Evolutionary conservation across 2,329 filamentous ascomycete genomes (phyloP), one percentile per base, ranked within the genome.

Genomic region (Xylariales sp.): DNA sequence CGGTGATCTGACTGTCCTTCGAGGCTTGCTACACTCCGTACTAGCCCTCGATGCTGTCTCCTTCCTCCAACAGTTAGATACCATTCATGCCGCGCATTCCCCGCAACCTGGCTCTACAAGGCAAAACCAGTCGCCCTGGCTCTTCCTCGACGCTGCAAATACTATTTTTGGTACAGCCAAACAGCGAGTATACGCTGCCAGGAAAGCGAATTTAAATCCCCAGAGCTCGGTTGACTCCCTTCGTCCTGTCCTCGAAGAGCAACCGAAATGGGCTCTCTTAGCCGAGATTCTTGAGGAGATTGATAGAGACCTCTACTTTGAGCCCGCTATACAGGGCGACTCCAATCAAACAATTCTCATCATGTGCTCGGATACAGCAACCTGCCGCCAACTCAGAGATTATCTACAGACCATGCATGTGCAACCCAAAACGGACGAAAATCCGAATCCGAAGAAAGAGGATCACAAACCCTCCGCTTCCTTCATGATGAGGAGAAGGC

Each of bases 201-300:
- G 93, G 50, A 89, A 83, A 62, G 86, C 89, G 36, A 88, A 86
- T 56, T 81, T 85, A 4, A 82, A 82, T 18, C 82, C 79, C 52
- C 79, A 84, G 48, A 81, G 81, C 16, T 76, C 83, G 76, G 75
- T 88, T 72, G 79, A 93, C 72, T 87, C 90, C 0, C 82, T 97
- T 7, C 85, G 89, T 4, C 93, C 95, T 0, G 91, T 97, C 0
- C 85, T 99, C 1, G 96, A 99, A 80, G 94, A 97, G 78, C 90
- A 97, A 73, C 96, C 96, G 3, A 99, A 99, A 78, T 99, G 96
- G 96, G 85, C 85, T 32, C 84, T 97, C 16, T 83, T 99, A 18
- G 91, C 93, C n/a, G 94, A 97, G 64, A 90, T 97, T 0, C 82
- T 99, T 4, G 91, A 95, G 70, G 96, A 99, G 80, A 97, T 99